Percentiles rank a stretch among this genome's conserved stretches.
Evolutionary conservation across 176 grass and related monocot species (phyloP).

Genomic region (Echinochloa phyllopogon): DNA sequence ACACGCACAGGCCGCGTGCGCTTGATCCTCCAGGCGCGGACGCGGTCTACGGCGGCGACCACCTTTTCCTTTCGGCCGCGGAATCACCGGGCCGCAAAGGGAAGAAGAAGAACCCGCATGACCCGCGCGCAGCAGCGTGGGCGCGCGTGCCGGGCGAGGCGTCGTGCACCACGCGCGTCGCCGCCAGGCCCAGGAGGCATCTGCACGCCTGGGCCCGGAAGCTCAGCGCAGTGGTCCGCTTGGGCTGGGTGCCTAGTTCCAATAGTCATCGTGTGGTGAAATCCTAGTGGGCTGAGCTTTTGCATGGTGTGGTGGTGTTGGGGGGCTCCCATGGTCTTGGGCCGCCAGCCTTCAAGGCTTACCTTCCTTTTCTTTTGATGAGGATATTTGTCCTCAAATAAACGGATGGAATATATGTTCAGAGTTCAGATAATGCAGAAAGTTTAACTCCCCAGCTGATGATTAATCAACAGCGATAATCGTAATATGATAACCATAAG

Average conservation of each 20-base stretch:
- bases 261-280: no score
- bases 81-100: neutral
- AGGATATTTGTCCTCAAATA: no score
- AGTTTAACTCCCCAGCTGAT: neutral
- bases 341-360: neutral
- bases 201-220: neutral
- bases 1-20: neutral
- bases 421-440: neutral
- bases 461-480: neutral
- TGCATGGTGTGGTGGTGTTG: neutral
- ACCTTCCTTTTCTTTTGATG: no score
- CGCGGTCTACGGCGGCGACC: constrained; percentile 33
- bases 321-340: neutral
- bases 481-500: neutral
- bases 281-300: neutral
- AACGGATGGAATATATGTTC: no score
- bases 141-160: neutral
- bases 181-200: no score
- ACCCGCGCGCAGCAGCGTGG: neutral
- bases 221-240: neutral
- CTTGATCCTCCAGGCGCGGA: constrained; percentile 6
- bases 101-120: neutral
- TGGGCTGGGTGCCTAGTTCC: neutral
- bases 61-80: neutral
- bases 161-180: neutral